These are phyloP conservation scores for Marasmius sp. DNA, from an alignment of 1,284 basidiomycete genomes.

Conservation along the genomic window DNA sequence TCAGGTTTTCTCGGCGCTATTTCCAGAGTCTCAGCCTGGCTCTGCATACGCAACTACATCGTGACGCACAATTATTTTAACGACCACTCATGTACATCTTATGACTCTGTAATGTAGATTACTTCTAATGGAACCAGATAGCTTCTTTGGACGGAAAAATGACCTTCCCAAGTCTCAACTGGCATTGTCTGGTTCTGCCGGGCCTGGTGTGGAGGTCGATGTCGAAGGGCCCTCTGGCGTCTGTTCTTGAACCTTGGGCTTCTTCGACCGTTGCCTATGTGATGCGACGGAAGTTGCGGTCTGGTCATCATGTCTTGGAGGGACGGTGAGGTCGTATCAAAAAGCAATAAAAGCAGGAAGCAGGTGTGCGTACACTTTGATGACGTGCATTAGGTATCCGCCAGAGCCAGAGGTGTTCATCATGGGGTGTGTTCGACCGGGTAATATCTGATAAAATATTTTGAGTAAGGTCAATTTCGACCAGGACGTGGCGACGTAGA, in stretches of 20 bases:
- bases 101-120: neutral
- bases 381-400: constrained; percentile 84
- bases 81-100: neutral
- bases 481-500: neutral
- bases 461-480: neutral
- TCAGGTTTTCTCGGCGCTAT: constrained; percentile 62
- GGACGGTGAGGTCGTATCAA: constrained; percentile 2
- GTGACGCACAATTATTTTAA: neutral
- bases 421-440: constrained; percentile 92
- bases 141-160: no score
- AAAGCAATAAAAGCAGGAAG: neutral
- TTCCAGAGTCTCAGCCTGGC: constrained; percentile 52
- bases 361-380: constrained; percentile 70
- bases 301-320: constrained; percentile 63
- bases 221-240: neutral
- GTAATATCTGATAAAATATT: constrained; percentile 59
- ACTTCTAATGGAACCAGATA: neutral
- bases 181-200: neutral
- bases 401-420: constrained; percentile 92
- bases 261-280: constrained; percentile 32
- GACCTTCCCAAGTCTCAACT: neutral
- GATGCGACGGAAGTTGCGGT: constrained; percentile 51
- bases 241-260: constrained; percentile 15
- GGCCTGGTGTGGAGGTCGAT: neutral
- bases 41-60: constrained; percentile 7